Base-by-base conservation (phyloP, 129 eudicot genomes). In the Deinandra increscens region DNA sequence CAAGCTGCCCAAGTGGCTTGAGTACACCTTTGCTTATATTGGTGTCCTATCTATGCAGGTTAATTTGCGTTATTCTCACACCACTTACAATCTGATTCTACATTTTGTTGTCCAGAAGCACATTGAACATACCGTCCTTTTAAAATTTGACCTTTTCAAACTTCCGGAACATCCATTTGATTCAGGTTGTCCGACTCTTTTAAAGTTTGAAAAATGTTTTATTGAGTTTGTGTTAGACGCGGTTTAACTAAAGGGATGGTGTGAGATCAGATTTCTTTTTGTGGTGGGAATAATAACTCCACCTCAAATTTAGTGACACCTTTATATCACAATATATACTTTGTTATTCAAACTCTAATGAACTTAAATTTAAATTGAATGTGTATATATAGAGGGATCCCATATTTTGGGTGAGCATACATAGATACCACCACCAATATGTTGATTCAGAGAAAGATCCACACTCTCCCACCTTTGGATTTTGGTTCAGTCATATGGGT, bases 331-430 rank as follows among this genome's bases (percentile, higher is more conserved):
- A 1, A 26, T 26, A 26, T 26, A 26, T 26, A 26, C 31, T 26
- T 26, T 26, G 31, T 3, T 43, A 9, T 41, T 20, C 9, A 15
- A 33, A 9, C 8, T 4, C 44, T 48, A 22, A 31, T 45, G 13
- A 50, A 68, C 3, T 17, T 68, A 67, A 61, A 15, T 61, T 36
- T n/a, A n/a, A n/a, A n/a, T n/a, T n/a, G n/a, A n/a, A 8, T 45
- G 1, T 54, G 61, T 54, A n/a, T 45, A 9, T 68, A 39, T 12
- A 75, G 84, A 74, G 84, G 20, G 77, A 76, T 68, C 84, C 84
- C 38, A 83, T 83, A 58, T 75, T 51, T 14, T 79, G 84, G 87
- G 87, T 83, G 82, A 83, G 84, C 23, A 71, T 78, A 38, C 87
- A 79, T 61, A 80, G 84, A 68, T 75, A 61, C 53, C 87, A 83